Evolutionary conservation across 495 filamentous ascomycete species (phyloP), one percentile per base, ranked within the genome.

Genomic region (Durotheca rogersii): DNA sequence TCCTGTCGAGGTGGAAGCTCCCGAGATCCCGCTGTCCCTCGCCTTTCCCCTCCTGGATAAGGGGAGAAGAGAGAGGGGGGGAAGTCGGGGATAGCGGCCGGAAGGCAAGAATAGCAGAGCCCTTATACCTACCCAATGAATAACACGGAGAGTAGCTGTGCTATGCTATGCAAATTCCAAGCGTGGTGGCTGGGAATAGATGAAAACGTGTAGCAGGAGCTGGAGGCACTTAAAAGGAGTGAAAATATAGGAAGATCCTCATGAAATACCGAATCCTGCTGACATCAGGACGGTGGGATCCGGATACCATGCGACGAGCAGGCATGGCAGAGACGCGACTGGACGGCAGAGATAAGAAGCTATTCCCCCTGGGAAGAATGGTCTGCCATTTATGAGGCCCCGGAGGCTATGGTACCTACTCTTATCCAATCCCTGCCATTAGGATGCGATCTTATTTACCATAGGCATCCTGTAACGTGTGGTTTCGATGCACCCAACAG

Each of bases 11-110:
- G 32, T 19, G 32, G 54, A 43, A 46, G 54, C 52, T 58, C 54
- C 30, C 48, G 37, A 46, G 25, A 47, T 38, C 42, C 53, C 53
- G 53, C 53, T n/a, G 42, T 58, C 25, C 48, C 29, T 42, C 37
- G 32, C 5, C 17, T 1, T 43, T 33, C 21, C 19, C 15, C n/a
- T n/a, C n/a, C n/a, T n/a, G n/a, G n/a, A n/a, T n/a, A n/a, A n/a
- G n/a, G n/a, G n/a, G n/a, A n/a, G n/a, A n/a, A n/a, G n/a, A n/a
- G n/a, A n/a, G n/a, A n/a, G n/a, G n/a, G n/a, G n/a, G n/a, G n/a
- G n/a, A n/a, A 14, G 7, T 7, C 39, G 16, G 19, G 14, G 7
- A 1, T 25, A 27, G 37, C 37, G 21, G 20, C 41, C 14, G 14
- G 34, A 40, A 21, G 11, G 49, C 35, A 29, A 41, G 41, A 20